phyloP scores from a whole-genome alignment of 305 asterid species.

The Fraxinus sp. region DNA sequence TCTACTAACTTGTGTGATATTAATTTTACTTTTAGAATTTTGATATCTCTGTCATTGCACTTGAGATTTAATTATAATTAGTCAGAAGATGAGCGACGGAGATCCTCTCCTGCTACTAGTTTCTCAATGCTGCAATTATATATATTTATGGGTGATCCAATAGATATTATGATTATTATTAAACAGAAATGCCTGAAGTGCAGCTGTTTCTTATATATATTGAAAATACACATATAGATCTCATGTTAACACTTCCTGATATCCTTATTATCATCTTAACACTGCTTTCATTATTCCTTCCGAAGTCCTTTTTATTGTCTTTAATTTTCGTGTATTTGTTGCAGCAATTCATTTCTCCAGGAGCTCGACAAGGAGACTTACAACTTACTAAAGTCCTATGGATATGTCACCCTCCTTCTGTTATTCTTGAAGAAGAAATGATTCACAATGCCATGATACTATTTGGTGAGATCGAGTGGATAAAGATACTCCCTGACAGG shows the following conservation, averaged over 20 bases:
- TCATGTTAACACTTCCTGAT: conserved; percentile 13
- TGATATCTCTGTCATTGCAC: background rate
- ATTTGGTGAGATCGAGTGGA: conserved; percentile 92
- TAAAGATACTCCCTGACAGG: conserved; percentile 68
- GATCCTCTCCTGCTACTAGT: background rate
- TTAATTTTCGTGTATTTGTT: conserved; percentile 24
- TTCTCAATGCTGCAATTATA: conserved; percentile 4
- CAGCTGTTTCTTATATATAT: background rate
- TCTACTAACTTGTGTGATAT: conserved; percentile 11
- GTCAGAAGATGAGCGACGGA: conserved; percentile 1
- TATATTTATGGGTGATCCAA: background rate
- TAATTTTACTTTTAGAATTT: background rate
- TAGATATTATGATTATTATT: conserved; percentile 21
- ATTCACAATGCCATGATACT: conserved; percentile 93
- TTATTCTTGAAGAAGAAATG: conserved; percentile 83
- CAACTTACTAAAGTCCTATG: conserved; percentile 65
- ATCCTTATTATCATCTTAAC: background rate
- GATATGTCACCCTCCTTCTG: conserved; percentile 81
- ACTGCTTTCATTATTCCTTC: conserved; percentile 7
- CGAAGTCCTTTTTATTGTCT: background rate
- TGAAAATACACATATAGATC: background rate
- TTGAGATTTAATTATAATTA: conserved; percentile 9
- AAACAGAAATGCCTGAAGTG: background rate
- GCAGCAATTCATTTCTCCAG: conserved; percentile 57
- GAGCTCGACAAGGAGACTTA: conserved; percentile 52